Conservation (phyloP, 2,329 filamentous ascomycete species). For the Fusarium coicis region DNA sequence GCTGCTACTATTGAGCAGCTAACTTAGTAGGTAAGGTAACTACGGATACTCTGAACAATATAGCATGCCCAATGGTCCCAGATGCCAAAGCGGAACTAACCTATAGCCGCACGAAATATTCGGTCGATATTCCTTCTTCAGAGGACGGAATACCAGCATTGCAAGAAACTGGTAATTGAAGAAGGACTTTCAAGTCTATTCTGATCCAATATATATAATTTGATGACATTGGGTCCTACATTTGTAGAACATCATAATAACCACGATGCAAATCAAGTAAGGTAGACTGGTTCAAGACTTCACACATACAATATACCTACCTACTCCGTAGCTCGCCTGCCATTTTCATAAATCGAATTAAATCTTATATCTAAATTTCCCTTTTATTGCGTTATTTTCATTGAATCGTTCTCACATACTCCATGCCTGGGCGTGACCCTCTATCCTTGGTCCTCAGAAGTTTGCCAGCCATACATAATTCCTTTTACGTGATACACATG, state of each 20-base stretch:
- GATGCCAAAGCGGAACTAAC: not conserved
- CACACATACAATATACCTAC: no score
- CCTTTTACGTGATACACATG: not conserved
- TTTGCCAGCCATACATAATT: not conserved
- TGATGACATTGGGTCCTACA: not conserved
- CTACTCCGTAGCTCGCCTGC: no score
- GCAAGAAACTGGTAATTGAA: not conserved
- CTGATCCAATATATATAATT: no score
- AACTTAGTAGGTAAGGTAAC: not conserved
- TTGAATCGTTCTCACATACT: conserved; percentile 6
- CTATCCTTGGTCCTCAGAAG: not conserved
- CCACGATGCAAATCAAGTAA: not conserved
- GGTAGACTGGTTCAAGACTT: no score
- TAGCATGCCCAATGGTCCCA: no score
- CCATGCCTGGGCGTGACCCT: not conserved
- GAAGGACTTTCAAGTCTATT: not conserved
- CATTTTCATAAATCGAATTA: not conserved
- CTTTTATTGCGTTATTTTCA: conserved; percentile 3
- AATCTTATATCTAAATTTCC: not conserved
- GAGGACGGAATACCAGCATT: not conserved
- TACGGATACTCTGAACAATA: not conserved
- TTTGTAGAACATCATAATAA: not conserved
- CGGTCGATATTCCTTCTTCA: not conserved
- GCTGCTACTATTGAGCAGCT: not conserved
- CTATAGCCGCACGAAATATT: not conserved